Evolutionary conservation across 2,329 filamentous ascomycete genomes (phyloP).

Genomic region (Aspergillus sclerotialis): DNA sequence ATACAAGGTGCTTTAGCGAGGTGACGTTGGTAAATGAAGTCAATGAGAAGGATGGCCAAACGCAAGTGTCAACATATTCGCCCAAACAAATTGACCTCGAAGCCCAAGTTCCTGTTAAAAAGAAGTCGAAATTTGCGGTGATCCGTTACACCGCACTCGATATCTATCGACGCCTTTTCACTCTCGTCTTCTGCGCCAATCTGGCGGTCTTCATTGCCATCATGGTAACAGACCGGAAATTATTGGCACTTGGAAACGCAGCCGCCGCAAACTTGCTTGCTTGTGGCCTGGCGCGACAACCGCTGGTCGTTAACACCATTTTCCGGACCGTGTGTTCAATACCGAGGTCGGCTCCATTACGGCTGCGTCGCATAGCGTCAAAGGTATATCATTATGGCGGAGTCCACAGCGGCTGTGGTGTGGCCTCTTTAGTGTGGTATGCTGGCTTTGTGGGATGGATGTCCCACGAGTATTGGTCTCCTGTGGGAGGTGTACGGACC

Average conservation of each 20-base stretch:
- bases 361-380: constrained; percentile 39
- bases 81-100: constrained; percentile 19
- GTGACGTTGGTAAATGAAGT: not conserved
- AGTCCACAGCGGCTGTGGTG: constrained; percentile 46
- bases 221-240: constrained; percentile 27
- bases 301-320: constrained; percentile 47
- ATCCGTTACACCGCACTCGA: constrained; percentile 31
- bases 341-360: constrained; percentile 39
- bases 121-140: constrained; percentile 20
- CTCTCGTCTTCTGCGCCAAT: constrained; percentile 34
- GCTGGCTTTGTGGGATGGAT: constrained; percentile 29
- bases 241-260: constrained; percentile 36
- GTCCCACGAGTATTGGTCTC: constrained; percentile 26
- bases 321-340: constrained; percentile 40
- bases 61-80: not conserved
- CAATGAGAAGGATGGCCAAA: not conserved
- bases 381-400: constrained; percentile 51
- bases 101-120: constrained; percentile 16
- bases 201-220: constrained; percentile 29
- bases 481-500: constrained; percentile 8
- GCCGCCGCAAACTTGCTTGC: constrained; percentile 41
- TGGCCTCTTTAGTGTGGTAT: constrained; percentile 45
- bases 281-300: constrained; percentile 45
- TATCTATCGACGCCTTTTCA: constrained; percentile 39
- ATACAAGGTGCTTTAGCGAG: not conserved